Evolutionary conservation across 1,284 basidiomycete genomes (phyloP).

Genomic region (Fistulinella cinereoalba): DNA sequence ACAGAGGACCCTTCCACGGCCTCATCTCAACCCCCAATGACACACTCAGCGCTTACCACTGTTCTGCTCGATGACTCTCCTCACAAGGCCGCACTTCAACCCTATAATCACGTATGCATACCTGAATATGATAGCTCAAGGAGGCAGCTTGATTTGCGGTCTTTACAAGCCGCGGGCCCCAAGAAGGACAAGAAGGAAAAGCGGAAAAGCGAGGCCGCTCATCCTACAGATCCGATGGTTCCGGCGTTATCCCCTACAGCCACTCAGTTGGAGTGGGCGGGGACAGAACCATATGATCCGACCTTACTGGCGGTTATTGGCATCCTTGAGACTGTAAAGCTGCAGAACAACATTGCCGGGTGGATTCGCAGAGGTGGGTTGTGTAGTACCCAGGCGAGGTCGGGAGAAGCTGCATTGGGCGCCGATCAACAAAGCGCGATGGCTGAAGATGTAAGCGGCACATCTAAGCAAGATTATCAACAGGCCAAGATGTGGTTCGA

Average conservation of each 20-base stretch:
- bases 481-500: constrained; percentile 54
- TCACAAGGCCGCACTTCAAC: constrained; percentile 74
- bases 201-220: neutral
- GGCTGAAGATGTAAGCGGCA: no score
- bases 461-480: constrained; percentile 5
- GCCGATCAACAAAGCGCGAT: no score
- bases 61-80: constrained; percentile 81
- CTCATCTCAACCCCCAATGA: constrained; percentile 3
- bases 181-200: constrained; percentile 11
- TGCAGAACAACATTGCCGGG: constrained; percentile 61
- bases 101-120: constrained; percentile 77
- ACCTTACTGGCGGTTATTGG: constrained; percentile 72
- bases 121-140: constrained; percentile 56
- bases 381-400: constrained; percentile 30
- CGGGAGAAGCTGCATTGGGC: neutral
- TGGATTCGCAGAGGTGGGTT: constrained; percentile 65
- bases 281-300: constrained; percentile 44
- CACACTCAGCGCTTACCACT: constrained; percentile 65
- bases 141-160: constrained; percentile 46
- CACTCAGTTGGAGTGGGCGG: neutral
- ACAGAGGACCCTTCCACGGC: neutral
- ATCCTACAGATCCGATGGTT: neutral
- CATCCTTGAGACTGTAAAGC: constrained; percentile 57
- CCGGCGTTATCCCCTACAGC: neutral
- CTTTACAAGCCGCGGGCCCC: constrained; percentile 9